phyloP scores from a whole-genome alignment of 768 basidiomycete species.

The Auricularia auricula-judae region DNA sequence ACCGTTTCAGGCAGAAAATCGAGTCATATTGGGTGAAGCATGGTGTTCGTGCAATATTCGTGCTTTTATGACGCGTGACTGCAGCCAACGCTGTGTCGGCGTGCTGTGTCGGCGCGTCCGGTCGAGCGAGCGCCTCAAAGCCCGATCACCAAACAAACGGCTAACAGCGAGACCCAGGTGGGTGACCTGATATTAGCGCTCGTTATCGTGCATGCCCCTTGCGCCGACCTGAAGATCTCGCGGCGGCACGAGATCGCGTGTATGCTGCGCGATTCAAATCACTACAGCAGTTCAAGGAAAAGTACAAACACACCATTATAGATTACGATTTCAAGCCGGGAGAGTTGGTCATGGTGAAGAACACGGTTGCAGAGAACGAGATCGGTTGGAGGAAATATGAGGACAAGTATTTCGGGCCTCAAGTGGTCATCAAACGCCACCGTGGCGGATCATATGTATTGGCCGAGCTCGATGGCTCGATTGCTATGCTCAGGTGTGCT shows the following conservation, averaged over 20 bases:
- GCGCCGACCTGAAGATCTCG: conserved; percentile 12
- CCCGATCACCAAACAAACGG: too few relatives aligned
- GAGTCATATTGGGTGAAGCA: too few relatives aligned
- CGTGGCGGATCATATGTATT: conserved; percentile 8
- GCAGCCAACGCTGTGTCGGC: too few relatives aligned
- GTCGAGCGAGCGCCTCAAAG: too few relatives aligned
- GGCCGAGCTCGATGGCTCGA: conserved; percentile 11
- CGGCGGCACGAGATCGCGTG: conserved; percentile 9
- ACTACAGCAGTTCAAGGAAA: conserved; percentile 17
- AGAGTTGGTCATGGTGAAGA: conserved; percentile 21
- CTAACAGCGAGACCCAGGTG: too few relatives aligned
- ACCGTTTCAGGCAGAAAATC: too few relatives aligned
- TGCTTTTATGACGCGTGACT: too few relatives aligned
- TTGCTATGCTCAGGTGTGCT: conserved; percentile 3
- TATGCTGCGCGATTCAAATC: conserved; percentile 12
- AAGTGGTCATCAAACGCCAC: conserved; percentile 20
- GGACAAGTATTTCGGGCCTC: conserved; percentile 26
- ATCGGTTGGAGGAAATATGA: conserved; percentile 19
- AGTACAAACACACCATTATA: conserved; percentile 9
- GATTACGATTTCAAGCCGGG: conserved; percentile 20
- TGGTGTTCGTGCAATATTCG: too few relatives aligned
- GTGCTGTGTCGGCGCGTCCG: too few relatives aligned
- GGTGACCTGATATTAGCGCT: too few relatives aligned
- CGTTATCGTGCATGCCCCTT: too few relatives aligned
- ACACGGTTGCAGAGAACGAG: conserved; percentile 21